phyloP scores from a whole-genome alignment of 1,284 basidiomycete species.

The Boletus sp. region DNA sequence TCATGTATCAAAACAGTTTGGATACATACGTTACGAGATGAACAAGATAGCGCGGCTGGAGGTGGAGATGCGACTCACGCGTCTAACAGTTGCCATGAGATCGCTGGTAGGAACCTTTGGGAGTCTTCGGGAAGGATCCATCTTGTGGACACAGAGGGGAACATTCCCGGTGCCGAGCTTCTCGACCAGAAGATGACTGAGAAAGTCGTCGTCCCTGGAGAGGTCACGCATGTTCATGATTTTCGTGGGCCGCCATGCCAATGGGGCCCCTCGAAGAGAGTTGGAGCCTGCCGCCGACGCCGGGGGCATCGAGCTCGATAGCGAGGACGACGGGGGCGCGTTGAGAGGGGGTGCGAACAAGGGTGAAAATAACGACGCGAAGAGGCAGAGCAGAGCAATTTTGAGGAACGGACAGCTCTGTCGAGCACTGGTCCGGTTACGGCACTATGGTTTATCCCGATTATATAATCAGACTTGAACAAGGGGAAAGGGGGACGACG shows the following conservation, averaged over 20 bases:
- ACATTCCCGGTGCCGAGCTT: constrained; percentile 73
- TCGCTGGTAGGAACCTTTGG: constrained; percentile 66
- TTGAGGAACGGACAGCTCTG: constrained; percentile 18
- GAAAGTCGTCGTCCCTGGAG: constrained; percentile 81
- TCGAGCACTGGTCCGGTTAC: constrained; percentile 32
- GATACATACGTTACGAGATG: constrained; percentile 24
- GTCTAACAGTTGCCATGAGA: constrained; percentile 66
- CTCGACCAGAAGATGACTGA: constrained; percentile 79
- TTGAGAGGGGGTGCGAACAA: constrained; percentile 9
- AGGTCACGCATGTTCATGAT: constrained; percentile 85
- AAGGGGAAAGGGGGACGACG: neutral
- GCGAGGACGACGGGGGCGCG: constrained; percentile 26
- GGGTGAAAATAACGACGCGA: constrained; percentile 33
- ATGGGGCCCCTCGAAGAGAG: constrained; percentile 28
- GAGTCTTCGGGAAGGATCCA: constrained; percentile 69
- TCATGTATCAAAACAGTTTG: constrained; percentile 8
- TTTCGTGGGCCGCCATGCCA: constrained; percentile 72
- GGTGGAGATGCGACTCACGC: constrained; percentile 52
- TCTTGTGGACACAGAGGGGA: constrained; percentile 79
- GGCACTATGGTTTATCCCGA: constrained; percentile 17
- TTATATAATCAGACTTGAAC: constrained; percentile 26
- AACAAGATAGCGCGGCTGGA: constrained; percentile 26
- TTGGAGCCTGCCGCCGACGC: constrained; percentile 33
- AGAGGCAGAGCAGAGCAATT: constrained; percentile 28
- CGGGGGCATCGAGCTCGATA: constrained; percentile 38